phyloP scores from a whole-genome alignment of 1,284 basidiomycete species.

The Trichosporon sp. region DNA sequence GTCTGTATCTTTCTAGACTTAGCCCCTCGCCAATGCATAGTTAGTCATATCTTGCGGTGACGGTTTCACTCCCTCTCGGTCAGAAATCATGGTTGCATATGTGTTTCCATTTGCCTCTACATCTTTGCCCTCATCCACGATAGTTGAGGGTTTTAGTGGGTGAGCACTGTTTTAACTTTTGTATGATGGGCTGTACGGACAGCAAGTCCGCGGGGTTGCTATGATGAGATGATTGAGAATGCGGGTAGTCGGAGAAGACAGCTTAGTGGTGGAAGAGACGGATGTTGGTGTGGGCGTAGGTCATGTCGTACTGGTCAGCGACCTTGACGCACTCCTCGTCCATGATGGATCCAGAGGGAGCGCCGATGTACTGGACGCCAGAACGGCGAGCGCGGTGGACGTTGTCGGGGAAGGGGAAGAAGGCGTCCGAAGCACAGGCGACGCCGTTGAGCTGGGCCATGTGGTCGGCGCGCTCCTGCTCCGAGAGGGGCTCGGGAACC shows the following conservation, averaged over 20 bases:
- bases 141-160: neutral
- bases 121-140: neutral
- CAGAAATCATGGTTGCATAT: neutral
- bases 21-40: neutral
- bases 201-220: too few relatives aligned
- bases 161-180: neutral
- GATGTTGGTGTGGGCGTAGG: slow-evolving; percentile 78
- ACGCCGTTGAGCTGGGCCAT: slow-evolving; percentile 70
- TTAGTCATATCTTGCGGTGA: neutral
- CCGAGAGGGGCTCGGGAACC: slow-evolving; percentile 63
- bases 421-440: slow-evolving; percentile 90
- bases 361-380: slow-evolving; percentile 86
- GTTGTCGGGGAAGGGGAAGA: slow-evolving; percentile 99
- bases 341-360: slow-evolving; percentile 95
- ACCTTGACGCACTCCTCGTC: slow-evolving; percentile 91
- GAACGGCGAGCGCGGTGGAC: slow-evolving; percentile 88
- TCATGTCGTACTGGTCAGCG: slow-evolving; percentile 81
- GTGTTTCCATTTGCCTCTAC: neutral
- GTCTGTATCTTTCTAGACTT: too few relatives aligned
- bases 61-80: neutral
- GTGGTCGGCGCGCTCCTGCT: slow-evolving; percentile 69
- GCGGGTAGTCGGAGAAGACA: neutral
- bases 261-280: slow-evolving; percentile 28
- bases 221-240: neutral
- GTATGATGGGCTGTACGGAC: neutral